Base-by-base conservation (phyloP, 1,139 yeast genomes). In the Nakaseomyces sp. region DNA sequence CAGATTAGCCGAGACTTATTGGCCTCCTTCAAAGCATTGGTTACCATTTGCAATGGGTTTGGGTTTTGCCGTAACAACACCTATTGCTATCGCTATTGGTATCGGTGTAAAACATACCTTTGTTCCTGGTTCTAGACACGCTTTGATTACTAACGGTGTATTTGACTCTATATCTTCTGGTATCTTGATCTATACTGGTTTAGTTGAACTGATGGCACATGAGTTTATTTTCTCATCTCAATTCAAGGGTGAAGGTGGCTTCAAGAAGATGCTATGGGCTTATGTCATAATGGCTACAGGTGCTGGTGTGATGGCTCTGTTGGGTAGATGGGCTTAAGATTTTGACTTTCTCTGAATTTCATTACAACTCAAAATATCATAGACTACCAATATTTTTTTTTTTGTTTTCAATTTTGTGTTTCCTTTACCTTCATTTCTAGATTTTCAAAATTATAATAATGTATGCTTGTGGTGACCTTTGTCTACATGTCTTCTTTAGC, bases 81-180 rank as follows among this genome's bases (percentile, higher is more conserved):
- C 96, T 12, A 72, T 87, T 48, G 79, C 93, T 30, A 79, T 85
- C 58, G 94, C 88, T 15, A 80, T 86, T 60, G 96, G 96, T 47
- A 68, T 88, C 43, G 95, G 94, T 44, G 88, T 86, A 6, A 76
- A 95, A 63, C 64, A 72, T 40, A 62, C 81, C 1, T 86, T 83
- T 56, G 71, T 74, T 13, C 79, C 93, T 7, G 77, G 75, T 10
- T 77, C 91, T 1, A 70, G 79, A 59, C 73, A 70, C 5, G 79
- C 89, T 0, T 70, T 80, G 49, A 76, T 87, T 48, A 73, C 86
- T 17, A 80, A 77, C 53, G 96, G 96, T 52, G 72, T 79, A 5
- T 81, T 87, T 55, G 96, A 88, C 64, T 67, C 95, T 5, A 72
- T 88, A 36, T 84, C 95, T 9, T 77, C 95, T 0, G 96, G 96